These are phyloP conservation scores for Kodamaea laetipori DNA, from an alignment of 805 yeast genomes.

Conservation along the genomic window DNA sequence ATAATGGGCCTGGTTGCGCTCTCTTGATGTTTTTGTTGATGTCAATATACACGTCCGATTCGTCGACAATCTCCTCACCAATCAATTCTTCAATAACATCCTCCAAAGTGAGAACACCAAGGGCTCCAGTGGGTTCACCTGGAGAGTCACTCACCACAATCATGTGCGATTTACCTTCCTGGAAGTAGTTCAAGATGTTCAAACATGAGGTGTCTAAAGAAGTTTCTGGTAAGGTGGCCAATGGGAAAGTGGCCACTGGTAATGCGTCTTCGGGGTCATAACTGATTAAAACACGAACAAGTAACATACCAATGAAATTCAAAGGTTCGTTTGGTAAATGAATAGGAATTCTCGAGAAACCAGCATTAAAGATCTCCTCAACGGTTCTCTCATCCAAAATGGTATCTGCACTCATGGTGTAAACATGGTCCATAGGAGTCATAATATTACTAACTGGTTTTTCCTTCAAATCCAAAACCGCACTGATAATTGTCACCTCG, in stretches of 20 bases:
- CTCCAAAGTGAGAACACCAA: constrained; percentile 90
- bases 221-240: constrained; percentile 96
- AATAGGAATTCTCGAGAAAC: constrained; percentile 93
- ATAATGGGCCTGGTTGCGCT: constrained; percentile 71
- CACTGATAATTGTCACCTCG: constrained; percentile 93
- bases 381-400: constrained; percentile 81
- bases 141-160: constrained; percentile 86
- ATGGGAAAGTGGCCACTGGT: constrained; percentile 90
- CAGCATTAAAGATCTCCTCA: constrained; percentile 88
- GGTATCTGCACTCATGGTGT: constrained; percentile 81
- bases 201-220: constrained; percentile 88
- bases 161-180: constrained; percentile 98
- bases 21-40: constrained; percentile 85
- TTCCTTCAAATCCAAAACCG: constrained; percentile 91
- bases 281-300: constrained; percentile 88
- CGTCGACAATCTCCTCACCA: constrained; percentile 97
- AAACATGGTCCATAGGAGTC: constrained; percentile 93
- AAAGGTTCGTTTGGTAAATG: constrained; percentile 85
- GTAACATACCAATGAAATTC: constrained; percentile 92
- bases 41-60: constrained; percentile 90
- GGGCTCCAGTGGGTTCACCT: constrained; percentile 79
- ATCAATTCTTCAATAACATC: constrained; percentile 98
- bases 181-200: constrained; percentile 92
- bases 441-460: constrained; percentile 82
- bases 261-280: constrained; percentile 96